Conservation (phyloP, 495 filamentous ascomycete genomes). For the Choiromyces venosus region DNA sequence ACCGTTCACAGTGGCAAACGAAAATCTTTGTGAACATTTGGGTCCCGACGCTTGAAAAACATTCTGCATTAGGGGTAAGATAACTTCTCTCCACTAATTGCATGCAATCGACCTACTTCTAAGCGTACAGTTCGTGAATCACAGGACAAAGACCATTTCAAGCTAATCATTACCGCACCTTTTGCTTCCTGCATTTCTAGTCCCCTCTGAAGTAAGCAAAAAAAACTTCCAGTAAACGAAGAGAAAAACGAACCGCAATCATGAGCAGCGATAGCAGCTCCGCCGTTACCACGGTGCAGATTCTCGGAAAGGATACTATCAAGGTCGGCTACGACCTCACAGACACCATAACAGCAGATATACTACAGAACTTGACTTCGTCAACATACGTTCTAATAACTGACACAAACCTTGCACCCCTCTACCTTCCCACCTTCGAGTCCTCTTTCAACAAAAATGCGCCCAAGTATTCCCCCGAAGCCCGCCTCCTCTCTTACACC, state of each 20-base stretch:
- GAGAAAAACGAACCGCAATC: constrained; percentile 1
- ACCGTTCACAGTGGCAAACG: not conserved
- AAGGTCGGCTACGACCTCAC: constrained; percentile 88
- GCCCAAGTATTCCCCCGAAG: constrained; percentile 48
- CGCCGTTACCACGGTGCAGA: constrained; percentile 32
- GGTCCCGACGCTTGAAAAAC: not conserved
- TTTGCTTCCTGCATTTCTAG: not conserved
- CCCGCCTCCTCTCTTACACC: constrained; percentile 76
- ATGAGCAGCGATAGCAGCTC: constrained; percentile 23
- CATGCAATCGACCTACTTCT: not conserved
- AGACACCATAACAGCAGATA: constrained; percentile 71
- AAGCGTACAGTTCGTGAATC: not conserved
- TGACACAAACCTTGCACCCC: constrained; percentile 79
- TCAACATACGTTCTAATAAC: constrained; percentile 95
- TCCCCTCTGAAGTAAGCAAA: not conserved
- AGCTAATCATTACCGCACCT: not conserved
- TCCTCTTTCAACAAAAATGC: constrained; percentile 59
- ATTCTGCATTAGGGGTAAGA: not conserved
- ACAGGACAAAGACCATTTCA: not conserved
- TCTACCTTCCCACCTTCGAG: constrained; percentile 74
- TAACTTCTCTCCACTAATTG: not conserved
- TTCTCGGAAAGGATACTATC: constrained; percentile 60
- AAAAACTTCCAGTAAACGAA: too few species aligned
- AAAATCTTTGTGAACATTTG: not conserved
- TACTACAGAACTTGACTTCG: constrained; percentile 68